These are phyloP conservation scores for Ogataea wickerhamii DNA, from an alignment of 805 yeast genomes.

Conservation along the genomic window DNA sequence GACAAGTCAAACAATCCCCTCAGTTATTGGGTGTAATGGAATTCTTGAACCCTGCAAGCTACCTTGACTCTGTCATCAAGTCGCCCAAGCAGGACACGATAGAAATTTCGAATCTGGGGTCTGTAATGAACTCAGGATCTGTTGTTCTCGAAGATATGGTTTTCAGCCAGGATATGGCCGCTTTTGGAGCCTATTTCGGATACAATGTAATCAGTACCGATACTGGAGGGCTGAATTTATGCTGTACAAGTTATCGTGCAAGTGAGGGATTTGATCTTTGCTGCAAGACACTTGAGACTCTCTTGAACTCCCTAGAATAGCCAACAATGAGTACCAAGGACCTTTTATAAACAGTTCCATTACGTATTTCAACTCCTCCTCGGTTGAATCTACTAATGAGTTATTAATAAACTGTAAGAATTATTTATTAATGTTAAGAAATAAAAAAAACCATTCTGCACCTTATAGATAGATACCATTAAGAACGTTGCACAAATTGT, in stretches of 20 bases:
- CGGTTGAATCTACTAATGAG: no score
- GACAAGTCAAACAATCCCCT: neutral
- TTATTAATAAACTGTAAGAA: no score
- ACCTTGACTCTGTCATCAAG: neutral
- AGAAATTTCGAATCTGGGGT: conserved; percentile 23
- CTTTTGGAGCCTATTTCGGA: conserved; percentile 9
- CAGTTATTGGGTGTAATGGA: conserved; percentile 12
- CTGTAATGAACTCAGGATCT: conserved; percentile 3
- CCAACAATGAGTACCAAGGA: neutral
- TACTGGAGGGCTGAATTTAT: conserved; percentile 16
- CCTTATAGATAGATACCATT: no score
- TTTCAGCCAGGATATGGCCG: conserved; percentile 19
- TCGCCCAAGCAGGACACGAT: conserved; percentile 9
- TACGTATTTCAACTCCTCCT: no score
- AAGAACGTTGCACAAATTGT: no score
- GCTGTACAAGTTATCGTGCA: conserved; percentile 4
- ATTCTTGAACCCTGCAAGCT: conserved; percentile 4
- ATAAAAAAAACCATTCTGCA: no score
- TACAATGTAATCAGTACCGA: conserved; percentile 19
- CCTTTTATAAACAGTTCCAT: neutral
- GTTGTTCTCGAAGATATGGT: conserved; percentile 13
- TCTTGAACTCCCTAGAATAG: neutral
- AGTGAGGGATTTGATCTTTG: neutral
- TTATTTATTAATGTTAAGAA: no score
- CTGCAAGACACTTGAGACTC: neutral